Percentiles rank a stretch among this genome's conserved stretches.
Evolutionary conservation across 1,284 basidiomycete species (phyloP).

Genomic region (Naganishia albida): DNA sequence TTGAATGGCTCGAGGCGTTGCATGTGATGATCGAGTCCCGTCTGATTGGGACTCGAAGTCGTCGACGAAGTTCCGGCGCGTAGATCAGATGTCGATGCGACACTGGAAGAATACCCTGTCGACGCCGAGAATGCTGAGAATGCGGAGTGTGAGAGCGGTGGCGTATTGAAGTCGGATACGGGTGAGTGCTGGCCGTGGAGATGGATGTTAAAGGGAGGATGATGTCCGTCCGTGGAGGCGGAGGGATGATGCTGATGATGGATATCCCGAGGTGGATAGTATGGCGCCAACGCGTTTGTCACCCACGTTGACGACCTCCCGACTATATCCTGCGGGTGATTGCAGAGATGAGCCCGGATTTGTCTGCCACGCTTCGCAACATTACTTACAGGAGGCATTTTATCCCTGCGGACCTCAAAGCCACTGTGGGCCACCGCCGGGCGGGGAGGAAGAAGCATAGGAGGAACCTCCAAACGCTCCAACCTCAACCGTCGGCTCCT

Average conservation of each 20-base stretch:
- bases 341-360: no score
- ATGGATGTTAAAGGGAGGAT: constrained; percentile 15
- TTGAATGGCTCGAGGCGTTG: constrained; percentile 15
- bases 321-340: constrained; percentile 39
- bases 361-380: no score
- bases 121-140: constrained; percentile 27
- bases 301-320: constrained; percentile 47
- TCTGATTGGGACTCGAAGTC: constrained; percentile 11
- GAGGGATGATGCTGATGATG: constrained; percentile 4
- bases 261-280: constrained; percentile 38
- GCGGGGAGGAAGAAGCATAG: constrained; percentile 38
- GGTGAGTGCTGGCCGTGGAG: constrained; percentile 20
- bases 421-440: constrained; percentile 52
- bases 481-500: constrained; percentile 37
- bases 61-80: constrained; percentile 33
- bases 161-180: constrained; percentile 30
- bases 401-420: constrained; percentile 56
- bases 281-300: constrained; percentile 51
- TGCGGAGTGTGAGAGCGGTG: constrained; percentile 29
- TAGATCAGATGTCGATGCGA: constrained; percentile 37
- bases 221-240: not conserved
- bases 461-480: constrained; percentile 37
- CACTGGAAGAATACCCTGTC: constrained; percentile 23
- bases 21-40: constrained; percentile 20
- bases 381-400: constrained; percentile 47